A percentile compares a stretch with the other conserved stretches of the same genome.
Evolutionary conservation across 163 green algal species (phyloP).

Genomic region (Chlorella variabilis): DNA sequence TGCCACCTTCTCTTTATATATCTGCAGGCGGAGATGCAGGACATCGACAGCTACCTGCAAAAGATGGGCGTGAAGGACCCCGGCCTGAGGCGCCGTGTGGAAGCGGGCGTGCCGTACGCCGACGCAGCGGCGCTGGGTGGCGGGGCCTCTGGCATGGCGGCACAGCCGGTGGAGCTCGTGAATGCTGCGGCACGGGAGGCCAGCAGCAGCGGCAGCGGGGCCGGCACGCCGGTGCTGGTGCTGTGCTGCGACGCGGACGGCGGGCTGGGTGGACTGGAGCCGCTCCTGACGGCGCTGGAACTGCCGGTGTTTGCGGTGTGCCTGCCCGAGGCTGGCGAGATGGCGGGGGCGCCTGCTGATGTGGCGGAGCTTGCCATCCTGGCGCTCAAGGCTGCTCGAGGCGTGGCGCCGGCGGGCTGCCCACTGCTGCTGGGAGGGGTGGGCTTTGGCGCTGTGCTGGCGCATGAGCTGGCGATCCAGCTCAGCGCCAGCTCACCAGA

Average conservation of each 20-base stretch:
- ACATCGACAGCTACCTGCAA: constrained; percentile 77
- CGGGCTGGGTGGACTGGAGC: constrained; percentile 44
- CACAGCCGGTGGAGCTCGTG: constrained; percentile 30
- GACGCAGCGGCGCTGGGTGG: constrained; percentile 19
- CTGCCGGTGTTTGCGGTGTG: constrained; percentile 44
- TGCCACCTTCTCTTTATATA: too few relatives aligned
- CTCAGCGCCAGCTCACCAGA: constrained; percentile 44
- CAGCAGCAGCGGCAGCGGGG: not conserved
- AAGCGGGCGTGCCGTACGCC: constrained; percentile 45
- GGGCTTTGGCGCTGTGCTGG: constrained; percentile 68
- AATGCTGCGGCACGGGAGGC: constrained; percentile 30
- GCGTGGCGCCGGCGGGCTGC: not conserved
- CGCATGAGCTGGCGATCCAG: constrained; percentile 82
- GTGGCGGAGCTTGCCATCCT: constrained; percentile 50
- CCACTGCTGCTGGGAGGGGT: constrained; percentile 57
- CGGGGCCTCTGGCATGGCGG: not conserved
- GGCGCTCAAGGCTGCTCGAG: constrained; percentile 41
- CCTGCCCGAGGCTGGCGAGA: constrained; percentile 37
- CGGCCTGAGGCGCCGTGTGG: constrained; percentile 48
- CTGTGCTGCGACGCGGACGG: constrained; percentile 54
- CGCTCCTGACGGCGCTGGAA: constrained; percentile 36
- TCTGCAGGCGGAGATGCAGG: constrained; percentile 54
- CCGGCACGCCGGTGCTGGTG: constrained; percentile 35
- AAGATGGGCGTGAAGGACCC: constrained; percentile 79
- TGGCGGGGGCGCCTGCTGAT: constrained; percentile 21